Evolutionary conservation across 805 yeast species (phyloP), one percentile per base, ranked within the genome.

Genomic region (Monosporozyma servazzii): DNA sequence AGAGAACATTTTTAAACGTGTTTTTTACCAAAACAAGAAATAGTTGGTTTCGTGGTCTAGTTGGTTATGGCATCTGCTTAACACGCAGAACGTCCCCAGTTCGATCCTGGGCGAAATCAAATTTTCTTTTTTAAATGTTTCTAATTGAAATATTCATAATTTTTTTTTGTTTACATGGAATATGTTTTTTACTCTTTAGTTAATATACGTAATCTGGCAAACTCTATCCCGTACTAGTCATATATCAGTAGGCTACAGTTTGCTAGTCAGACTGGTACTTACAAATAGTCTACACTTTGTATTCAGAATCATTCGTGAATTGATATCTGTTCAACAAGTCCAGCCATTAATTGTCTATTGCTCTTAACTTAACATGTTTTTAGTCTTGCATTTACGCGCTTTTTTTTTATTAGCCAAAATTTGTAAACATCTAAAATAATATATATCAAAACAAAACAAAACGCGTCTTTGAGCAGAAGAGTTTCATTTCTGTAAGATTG

Each of bases 11-110:
- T n/a, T n/a, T n/a, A n/a, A n/a, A n/a, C n/a, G n/a, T n/a, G n/a
- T n/a, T n/a, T n/a, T n/a, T n/a, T n/a, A n/a, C n/a, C n/a, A n/a
- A 37, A 37, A 17, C 13, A 37, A 37, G 41, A 11, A 37, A 37
- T 37, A 33, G 2, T 37, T 71, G 93, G 95, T 82, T 83, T 82
- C 84, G 89, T 89, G 96, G 97, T 89, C 96, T 89, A 89, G 96
- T 89, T 75, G 96, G 96, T 89, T 82, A 90, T 90, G 96, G 96
- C 97, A 87, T 87, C 93, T 89, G 96, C 96, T 88, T 89, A 88
- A 90, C 97, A 90, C 97, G 96, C 96, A 88, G 93, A 87, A 87
- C 90, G 97, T 91, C 97, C 96, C 97, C 97, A 89, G 98, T 91
- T 91, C 97, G 96, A 91, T 88, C 97, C 97, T 90, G 97, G 97